phyloP scores from a whole-genome alignment of 2,329 filamentous ascomycete genomes.

The Cytospora paraplurivora region DNA sequence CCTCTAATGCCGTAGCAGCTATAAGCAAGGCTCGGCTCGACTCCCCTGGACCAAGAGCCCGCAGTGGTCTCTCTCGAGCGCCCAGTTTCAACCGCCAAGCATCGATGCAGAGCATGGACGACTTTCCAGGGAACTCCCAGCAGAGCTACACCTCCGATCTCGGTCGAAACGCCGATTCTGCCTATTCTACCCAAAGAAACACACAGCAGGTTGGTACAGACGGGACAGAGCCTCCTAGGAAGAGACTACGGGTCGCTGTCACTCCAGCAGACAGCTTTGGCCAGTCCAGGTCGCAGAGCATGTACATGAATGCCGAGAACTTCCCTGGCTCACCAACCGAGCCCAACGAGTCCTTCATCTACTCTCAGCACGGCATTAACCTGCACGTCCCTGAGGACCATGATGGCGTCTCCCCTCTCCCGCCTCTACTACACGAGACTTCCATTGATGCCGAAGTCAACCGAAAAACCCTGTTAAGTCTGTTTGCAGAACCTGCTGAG shows the following conservation, averaged over 20 bases:
- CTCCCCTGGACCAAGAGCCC: constrained; percentile 72
- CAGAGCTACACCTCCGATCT: constrained; percentile 80
- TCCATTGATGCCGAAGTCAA: constrained; percentile 74
- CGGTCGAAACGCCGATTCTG: constrained; percentile 71
- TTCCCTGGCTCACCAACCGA: constrained; percentile 76
- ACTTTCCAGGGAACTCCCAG: constrained; percentile 75
- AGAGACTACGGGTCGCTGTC: constrained; percentile 65
- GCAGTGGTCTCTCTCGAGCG: constrained; percentile 62
- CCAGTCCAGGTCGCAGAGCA: constrained; percentile 44
- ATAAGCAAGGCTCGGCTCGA: constrained; percentile 96
- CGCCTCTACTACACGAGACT: constrained; percentile 63
- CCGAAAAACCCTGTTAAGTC: constrained; percentile 76
- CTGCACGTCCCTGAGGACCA: constrained; percentile 45
- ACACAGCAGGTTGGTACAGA: constrained; percentile 52
- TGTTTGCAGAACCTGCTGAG: constrained; percentile 74
- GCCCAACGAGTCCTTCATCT: constrained; percentile 77
- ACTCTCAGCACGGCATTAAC: constrained; percentile 55
- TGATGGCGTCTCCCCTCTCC: constrained; percentile 61
- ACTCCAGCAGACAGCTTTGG: constrained; percentile 61
- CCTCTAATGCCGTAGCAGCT: constrained; percentile 89
- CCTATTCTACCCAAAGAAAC: constrained; percentile 62
- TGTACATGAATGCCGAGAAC: constrained; percentile 51
- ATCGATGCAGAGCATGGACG: constrained; percentile 69
- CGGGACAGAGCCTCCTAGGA: constrained; percentile 75
- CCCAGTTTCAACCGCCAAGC: constrained; percentile 72